phyloP scores from a whole-genome alignment of 2,329 filamentous ascomycete genomes.

The Aspergillus brunneoviolaceus region DNA sequence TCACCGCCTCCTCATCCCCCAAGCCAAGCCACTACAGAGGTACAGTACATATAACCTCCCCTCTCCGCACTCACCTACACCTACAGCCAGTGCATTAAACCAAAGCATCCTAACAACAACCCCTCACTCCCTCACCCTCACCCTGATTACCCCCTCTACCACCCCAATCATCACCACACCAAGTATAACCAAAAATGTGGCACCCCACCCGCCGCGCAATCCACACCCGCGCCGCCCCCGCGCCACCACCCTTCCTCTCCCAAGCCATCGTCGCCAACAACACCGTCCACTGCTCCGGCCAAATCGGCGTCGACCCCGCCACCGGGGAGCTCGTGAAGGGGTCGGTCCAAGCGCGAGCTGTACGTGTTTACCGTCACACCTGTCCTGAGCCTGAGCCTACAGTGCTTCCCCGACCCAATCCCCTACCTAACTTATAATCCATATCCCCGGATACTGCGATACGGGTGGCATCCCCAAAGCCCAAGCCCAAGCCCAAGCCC shows the following conservation, averaged over 20 bases:
- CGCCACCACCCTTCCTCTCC: constrained; percentile 53
- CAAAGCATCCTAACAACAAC: no score
- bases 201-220: constrained; percentile 29
- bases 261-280: constrained; percentile 61
- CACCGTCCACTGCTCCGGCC: constrained; percentile 67
- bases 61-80: no score
- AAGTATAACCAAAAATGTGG: constrained; percentile 1
- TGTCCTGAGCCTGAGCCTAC: no score
- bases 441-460: no score
- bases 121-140: no score
- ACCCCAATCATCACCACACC: neutral
- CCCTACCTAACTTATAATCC: no score
- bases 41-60: no score
- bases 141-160: no score
- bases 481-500: neutral
- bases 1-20: no score
- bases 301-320: constrained; percentile 56
- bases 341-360: constrained; percentile 53
- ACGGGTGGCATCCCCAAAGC: neutral
- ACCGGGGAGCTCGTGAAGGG: constrained; percentile 57
- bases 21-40: no score
- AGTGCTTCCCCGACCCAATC: no score
- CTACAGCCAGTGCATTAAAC: no score
- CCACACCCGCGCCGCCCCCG: constrained; percentile 46
- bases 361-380: constrained; percentile 28